Evolutionary conservation across 2,329 filamentous ascomycete species (phyloP), one percentile per base, ranked within the genome.

Genomic region (Pseudohalonectria lignicola): DNA sequence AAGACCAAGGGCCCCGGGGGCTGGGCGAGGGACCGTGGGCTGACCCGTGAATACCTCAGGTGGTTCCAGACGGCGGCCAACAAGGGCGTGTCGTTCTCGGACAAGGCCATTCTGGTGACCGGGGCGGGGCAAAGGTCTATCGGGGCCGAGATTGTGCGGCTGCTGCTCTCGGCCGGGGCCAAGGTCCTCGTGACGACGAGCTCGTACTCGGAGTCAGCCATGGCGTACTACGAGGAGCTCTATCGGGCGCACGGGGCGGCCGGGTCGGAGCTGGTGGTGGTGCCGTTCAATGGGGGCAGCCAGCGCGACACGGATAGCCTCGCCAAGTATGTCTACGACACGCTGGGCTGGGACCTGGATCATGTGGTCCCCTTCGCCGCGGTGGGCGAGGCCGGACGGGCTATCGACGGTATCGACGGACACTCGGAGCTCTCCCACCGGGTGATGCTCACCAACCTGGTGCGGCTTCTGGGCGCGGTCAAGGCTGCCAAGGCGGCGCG

Each of bases 61-160:
- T 23, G 19, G 15, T 25, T 40, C n/a, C 23, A 15, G 7, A 16
- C 15, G 5, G 21, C 25, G 8, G 21, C 19, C 15, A n/a, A 4
- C 9, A 5, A 13, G 15, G 36, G 36, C 1, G 19, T 25, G 5
- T 16, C 40, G 7, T 39, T 42, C 20, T 3, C 15, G 12, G 34
- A 36, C 17, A 39, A 30, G 25, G 20, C 21, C 3, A 17, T 41
- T 13, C 25, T 42, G 5, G 21, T 42, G 8, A 42, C 40, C 2
- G 40, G 40, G n/a, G 40, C 37, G 3, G 26, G 40, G 4, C 15
- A 19, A 11, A 29, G 17, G 8, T 40, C 38, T 11, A 40, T 40
- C 26, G 38, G 32, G 8, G 8, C 23, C 32, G 32, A 28, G 6
- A 36, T 40, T 9, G 6, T 40, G 4, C 17, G 26, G n/a, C 31